These are phyloP conservation scores for Botryosphaeria dothidea DNA, from an alignment of 2,329 filamentous ascomycete species.

Conservation along the genomic window DNA sequence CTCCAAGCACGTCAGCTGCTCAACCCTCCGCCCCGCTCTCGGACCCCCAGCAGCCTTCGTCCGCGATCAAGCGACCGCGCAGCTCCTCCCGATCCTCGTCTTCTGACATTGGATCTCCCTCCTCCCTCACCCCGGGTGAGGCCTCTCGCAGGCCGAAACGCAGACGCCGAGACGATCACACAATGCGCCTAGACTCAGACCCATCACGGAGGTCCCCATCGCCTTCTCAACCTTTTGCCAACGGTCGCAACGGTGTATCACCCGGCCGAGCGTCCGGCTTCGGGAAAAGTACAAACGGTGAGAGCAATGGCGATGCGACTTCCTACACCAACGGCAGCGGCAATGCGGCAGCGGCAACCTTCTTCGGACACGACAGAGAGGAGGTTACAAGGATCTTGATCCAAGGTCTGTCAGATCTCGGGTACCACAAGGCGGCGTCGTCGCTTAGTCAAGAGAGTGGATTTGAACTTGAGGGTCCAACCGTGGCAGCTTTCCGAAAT, in stretches of 20 bases:
- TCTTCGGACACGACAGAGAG: conserved; percentile 85
- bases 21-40: conserved; percentile 22
- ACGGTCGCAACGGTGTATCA: conserved; percentile 40
- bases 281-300: conserved; percentile 44
- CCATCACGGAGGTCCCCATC: conserved; percentile 37
- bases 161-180: conserved; percentile 42
- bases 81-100: conserved; percentile 34
- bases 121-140: conserved; percentile 29
- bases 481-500: conserved; percentile 80
- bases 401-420: conserved; percentile 85
- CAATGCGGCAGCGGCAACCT: conserved; percentile 48
- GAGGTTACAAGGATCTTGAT: conserved; percentile 92
- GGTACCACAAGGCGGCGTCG: conserved; percentile 76
- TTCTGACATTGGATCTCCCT: conserved; percentile 21
- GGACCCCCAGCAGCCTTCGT: conserved; percentile 21
- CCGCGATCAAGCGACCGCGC: conserved; percentile 33
- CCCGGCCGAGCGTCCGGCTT: conserved; percentile 29
- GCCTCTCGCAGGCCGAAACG: conserved; percentile 43
- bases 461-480: conserved; percentile 80
- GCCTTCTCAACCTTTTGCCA: conserved; percentile 38
- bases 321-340: conserved; percentile 43
- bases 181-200: conserved; percentile 46
- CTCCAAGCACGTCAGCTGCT: conserved; percentile 24
- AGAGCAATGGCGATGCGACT: conserved; percentile 43
- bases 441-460: conserved; percentile 80